A percentile compares a stretch with the other conserved stretches of the same genome.
phyloP scores from a whole-genome alignment of 352 stramenopile genomes.

The Phytophthora rubi region DNA sequence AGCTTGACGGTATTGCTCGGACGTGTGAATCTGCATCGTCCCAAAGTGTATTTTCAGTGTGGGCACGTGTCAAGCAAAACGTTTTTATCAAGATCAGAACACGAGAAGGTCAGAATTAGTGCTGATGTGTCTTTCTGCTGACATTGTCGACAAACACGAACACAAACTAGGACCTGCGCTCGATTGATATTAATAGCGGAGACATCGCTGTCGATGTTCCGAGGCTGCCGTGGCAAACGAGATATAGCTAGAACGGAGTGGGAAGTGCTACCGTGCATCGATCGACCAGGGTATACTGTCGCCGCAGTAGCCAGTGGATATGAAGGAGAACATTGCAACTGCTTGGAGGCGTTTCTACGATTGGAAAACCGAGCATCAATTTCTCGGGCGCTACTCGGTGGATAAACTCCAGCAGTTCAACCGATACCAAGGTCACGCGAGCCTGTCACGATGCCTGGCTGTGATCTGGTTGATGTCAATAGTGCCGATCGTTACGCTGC shows the following conservation, averaged over 20 bases:
- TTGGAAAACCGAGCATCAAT: conserved; percentile 41
- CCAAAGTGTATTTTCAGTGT: not conserved
- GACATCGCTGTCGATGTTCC: not conserved
- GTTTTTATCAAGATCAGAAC: conserved; percentile 1
- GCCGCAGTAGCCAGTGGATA: not conserved
- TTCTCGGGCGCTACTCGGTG: conserved; percentile 43
- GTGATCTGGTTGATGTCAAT: conserved; percentile 33
- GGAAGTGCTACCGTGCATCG: not conserved
- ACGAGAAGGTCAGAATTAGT: not conserved
- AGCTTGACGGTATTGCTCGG: not conserved
- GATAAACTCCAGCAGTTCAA: conserved; percentile 45
- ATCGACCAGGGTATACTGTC: not conserved
- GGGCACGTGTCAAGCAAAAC: not conserved
- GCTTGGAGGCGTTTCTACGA: conserved; percentile 33
- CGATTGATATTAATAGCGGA: not conserved
- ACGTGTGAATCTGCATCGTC: not conserved
- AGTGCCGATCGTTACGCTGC: conserved; percentile 9
- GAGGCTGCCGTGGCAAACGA: not conserved
- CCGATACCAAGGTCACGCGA: conserved; percentile 28
- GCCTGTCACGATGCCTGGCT: conserved; percentile 13
- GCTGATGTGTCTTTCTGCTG: not conserved
- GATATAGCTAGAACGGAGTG: not conserved
- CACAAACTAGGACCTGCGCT: not conserved
- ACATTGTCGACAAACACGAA: conserved; percentile 3
- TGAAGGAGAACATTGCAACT: conserved; percentile 2